Base-by-base conservation (phyloP, 2,329 filamentous ascomycete species). In the Penicillium sp. region DNA sequence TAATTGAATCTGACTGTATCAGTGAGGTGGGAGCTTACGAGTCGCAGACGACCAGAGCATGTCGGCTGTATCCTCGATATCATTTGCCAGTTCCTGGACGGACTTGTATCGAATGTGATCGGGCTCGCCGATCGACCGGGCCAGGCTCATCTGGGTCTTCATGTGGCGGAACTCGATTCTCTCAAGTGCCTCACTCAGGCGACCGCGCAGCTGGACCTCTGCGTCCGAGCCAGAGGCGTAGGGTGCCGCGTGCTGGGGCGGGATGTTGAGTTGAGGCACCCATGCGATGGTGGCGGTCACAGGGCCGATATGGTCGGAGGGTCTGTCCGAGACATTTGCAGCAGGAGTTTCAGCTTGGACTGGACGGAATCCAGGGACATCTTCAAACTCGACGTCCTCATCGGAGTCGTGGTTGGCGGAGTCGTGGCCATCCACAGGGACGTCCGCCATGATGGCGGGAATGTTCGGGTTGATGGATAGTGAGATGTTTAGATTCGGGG, bases 11-110 rank as follows among this genome's bases (percentile, higher is more conserved):
- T 31, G 14, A 47, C 43, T n/a, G 14, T 4, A 17, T 31, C 6
- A 10, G 7, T 31, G 11, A 14, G 6, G n/a, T 14, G n/a, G 8
- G 17, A 47, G 82, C 90, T 73, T 81, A 92, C 92, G 92, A 22
- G 93, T 96, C 10, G 90, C 91, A 34, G 88, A 91, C 22, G 91
- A 84, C 94, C 94, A 98, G 5, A 96, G 77, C 7, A 96, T 84
- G 73, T 96, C 89, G 15, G 96, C 78, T 12, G 96, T 73, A 5
- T 83, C 82, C 57, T 93, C 90, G 0, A 96, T 75, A 69, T 96
- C 92, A 58, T 80, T 84, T 55, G 86, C 91, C 4, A 92, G 84
- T 69, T 93, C 88, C 52, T 79, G 81, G 73, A 94, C 90, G 54
- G 77, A 85, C 55, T 80, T 78, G 63, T 88, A 89, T 1, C 84